Base-by-base conservation (phyloP, 2,329 filamentous ascomycete species). In the Apiospora kogelbergensis region DNA sequence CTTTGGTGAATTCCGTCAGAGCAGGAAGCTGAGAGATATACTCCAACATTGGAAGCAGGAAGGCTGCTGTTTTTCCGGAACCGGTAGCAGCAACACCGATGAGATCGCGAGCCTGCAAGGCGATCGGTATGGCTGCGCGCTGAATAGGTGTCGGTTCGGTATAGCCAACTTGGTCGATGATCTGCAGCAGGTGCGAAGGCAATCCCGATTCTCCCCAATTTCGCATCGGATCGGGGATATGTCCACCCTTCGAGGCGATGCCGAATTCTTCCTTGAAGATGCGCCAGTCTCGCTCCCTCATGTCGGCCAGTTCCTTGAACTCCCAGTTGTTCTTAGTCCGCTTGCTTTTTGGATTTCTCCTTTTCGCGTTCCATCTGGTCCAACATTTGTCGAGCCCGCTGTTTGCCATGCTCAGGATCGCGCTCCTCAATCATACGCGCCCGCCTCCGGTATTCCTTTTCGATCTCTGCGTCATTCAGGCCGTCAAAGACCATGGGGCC, bases 181-280 rank as follows among this genome's bases (percentile, higher is more conserved):
- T 93, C 66, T 95, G 89, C 71, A 98, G 86, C 66, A 99, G 81
- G 1, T 89, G 87, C 70, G 88, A 86, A 3, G 96, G 95, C 46
- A 99, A 85, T 6, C 86, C 86, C 3, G 95, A 97, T 80, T 99
- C 96, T 63, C 88, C 78, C 96, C 96, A 99, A 74, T 86, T 94
- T 65, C 96, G 94, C 95, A 99, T 98, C 0, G 96, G 96, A 76
- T 98, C 95, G 0, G 96, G 96, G 68, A 98, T 94, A 33, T 88
- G 87, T 57, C 95, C 95, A 69, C 96, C 96, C 80, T 97, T 98
- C 10, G 94, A 98, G 48, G 91, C 87, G 78, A 99, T 99, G 75
- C 96, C 97, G 83, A 97, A 98, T 81, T 99, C 95, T 80, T 98
- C 96, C 82, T 98, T 99, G 89, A 99, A 98, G 75, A 99, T 98